Base-by-base conservation (phyloP, 352 stramenopile species). In the Phytophthora idaei region DNA sequence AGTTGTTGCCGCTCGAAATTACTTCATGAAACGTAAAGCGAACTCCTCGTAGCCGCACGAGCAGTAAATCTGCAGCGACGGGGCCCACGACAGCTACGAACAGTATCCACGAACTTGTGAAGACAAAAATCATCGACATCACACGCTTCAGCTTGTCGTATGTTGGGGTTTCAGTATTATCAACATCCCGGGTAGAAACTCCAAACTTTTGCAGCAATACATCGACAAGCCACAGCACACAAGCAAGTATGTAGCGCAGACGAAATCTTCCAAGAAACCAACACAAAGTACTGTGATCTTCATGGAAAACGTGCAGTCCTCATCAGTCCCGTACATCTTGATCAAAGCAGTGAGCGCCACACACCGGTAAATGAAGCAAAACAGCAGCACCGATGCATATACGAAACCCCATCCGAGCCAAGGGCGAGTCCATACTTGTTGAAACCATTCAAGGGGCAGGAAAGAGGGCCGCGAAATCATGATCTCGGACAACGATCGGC, bases 371-470 rank as follows among this genome's bases (percentile, higher is more conserved):
- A 76, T 50, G 39, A 71, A 72, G 55, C 77, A 87, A 55, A 74
- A 78, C 4, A 74, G 25, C 36, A 79, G 56, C 8, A 71, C 51
- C 0, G 66, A 29, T 8, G 59, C 25, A 49, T 79, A 74, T 17
- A 77, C 71, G 21, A 74, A 71, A 2, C 61, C 48, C 79, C 79
- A 87, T 6, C 78, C 66, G 31, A 82, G 65, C 69, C 66, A 81
- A 17, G 55, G 61, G 9, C 14, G 67, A 11, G n/a, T 11, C 55
- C 54, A 69, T 8, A 65, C 29, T 17, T 42, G 12, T 12, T 9
- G 36, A n/a, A 42, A 42, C 36, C 36, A 42, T 9, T 42, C 36
- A 42, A 42, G n/a, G 36, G 36, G 17, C 36, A 3, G n/a, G 3
- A 42, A 12, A 0, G 36, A 42, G 36, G 36, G 36, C 36, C 10